These are phyloP conservation scores for Gossypium schwendimanii DNA, from an alignment of 441 rosid genomes.

Conservation along the genomic window DNA sequence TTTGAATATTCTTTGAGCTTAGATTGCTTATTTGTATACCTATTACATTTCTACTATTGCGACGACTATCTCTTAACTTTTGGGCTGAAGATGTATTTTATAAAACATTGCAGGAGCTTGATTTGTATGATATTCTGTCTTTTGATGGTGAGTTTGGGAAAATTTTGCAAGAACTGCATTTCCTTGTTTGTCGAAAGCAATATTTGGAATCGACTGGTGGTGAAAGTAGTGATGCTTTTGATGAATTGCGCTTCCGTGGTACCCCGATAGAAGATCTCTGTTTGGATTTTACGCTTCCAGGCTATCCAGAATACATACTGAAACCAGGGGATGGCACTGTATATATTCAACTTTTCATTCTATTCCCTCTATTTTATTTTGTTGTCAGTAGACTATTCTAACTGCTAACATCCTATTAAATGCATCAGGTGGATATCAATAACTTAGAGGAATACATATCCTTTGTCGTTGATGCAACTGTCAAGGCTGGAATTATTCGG, in stretches of 20 bases:
- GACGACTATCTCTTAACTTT: not conserved
- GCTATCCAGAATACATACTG: slow-evolving; percentile 81
- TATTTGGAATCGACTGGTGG: slow-evolving; percentile 49
- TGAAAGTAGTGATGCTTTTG: slow-evolving; percentile 29
- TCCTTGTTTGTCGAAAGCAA: slow-evolving; percentile 72
- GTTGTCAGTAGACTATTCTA: not conserved
- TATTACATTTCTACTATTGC: not conserved
- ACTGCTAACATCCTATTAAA: slow-evolving; percentile 4
- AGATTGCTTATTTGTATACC: not conserved
- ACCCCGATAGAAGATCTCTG: slow-evolving; percentile 71
- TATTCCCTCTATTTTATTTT: not conserved
- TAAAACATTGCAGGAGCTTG: slow-evolving; percentile 77
- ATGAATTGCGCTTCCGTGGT: slow-evolving; percentile 57
- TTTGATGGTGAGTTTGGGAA: slow-evolving; percentile 90
- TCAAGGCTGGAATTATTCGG: slow-evolving; percentile 67
- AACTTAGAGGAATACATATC: slow-evolving; percentile 84
- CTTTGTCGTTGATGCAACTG: slow-evolving; percentile 84
- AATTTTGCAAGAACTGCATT: slow-evolving; percentile 72
- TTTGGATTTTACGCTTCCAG: slow-evolving; percentile 93
- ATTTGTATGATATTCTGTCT: slow-evolving; percentile 74
- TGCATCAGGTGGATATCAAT: slow-evolving; percentile 61
- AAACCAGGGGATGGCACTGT: slow-evolving; percentile 81
- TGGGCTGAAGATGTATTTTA: not conserved
- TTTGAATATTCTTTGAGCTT: slow-evolving; percentile 2
- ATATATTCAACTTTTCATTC: slow-evolving; percentile 16